phyloP scores from a whole-genome alignment of 83 land plant genomes.

The Diphasiastrum complanatum region DNA sequence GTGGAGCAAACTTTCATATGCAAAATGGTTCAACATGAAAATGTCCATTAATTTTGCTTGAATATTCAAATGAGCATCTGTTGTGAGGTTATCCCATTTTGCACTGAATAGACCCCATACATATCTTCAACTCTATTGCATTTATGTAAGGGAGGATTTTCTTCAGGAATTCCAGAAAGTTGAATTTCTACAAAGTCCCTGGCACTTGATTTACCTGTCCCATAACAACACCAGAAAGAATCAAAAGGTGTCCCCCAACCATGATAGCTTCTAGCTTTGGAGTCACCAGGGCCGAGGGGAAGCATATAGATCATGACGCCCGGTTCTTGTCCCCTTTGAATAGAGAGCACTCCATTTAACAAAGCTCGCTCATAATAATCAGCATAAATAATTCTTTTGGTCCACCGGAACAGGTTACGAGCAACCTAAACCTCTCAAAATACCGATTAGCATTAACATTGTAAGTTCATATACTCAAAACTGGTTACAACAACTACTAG shows the following conservation, averaged over 20 bases:
- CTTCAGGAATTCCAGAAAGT: too few relatives aligned
- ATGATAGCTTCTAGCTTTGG: slow-evolving; percentile 77
- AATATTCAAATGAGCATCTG: neutral
- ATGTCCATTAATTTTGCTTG: too few relatives aligned
- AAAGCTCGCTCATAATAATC: slow-evolving; percentile 90
- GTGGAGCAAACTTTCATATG: too few relatives aligned
- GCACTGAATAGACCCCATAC: too few relatives aligned
- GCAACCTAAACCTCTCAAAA: slow-evolving; percentile 52
- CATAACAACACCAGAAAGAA: slow-evolving; percentile 98
- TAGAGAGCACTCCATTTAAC: slow-evolving; percentile 73
- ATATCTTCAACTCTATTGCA: too few relatives aligned
- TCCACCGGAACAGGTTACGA: slow-evolving; percentile 82
- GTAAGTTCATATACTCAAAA: too few relatives aligned
- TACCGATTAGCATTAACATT: too few relatives aligned
- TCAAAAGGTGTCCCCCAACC: slow-evolving; percentile 78
- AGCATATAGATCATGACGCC: slow-evolving; percentile 98
- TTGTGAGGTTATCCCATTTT: too few relatives aligned
- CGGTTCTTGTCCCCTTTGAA: slow-evolving; percentile 82
- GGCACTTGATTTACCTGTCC: slow-evolving; percentile 49
- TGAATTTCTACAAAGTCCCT: neutral
- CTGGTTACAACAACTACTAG: too few relatives aligned
- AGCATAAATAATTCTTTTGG: slow-evolving; percentile 66
- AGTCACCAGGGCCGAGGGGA: slow-evolving; percentile 67
- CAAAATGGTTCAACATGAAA: too few relatives aligned
- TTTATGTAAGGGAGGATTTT: too few relatives aligned